Conservation (phyloP, 148 eudicot species). For the Rhododendron henanense region DNA sequence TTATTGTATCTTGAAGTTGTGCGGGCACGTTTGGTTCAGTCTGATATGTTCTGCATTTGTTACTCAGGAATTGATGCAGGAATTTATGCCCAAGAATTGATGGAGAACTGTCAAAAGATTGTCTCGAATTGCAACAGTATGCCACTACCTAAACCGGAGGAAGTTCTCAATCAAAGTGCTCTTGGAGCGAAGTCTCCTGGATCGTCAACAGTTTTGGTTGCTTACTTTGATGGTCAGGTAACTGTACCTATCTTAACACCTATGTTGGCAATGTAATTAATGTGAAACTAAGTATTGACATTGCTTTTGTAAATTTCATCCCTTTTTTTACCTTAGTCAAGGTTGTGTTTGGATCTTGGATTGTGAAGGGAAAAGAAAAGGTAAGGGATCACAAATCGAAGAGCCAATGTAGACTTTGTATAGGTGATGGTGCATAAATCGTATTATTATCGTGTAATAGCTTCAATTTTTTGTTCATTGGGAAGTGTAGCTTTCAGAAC, state of each 20-base stretch:
- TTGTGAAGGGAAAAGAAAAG: background rate
- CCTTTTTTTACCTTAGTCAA: background rate
- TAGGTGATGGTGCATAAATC: no score
- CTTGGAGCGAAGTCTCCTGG: conserved; percentile 54
- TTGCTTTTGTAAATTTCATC: background rate
- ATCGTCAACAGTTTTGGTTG: conserved; percentile 68
- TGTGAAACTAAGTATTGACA: background rate
- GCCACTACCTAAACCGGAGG: conserved; percentile 32
- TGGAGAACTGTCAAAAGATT: conserved; percentile 49
- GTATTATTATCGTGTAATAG: no score
- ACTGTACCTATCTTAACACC: background rate
- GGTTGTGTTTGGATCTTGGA: background rate
- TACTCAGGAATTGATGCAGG: conserved; percentile 55
- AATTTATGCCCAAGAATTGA: conserved; percentile 59
- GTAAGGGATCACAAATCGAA: background rate
- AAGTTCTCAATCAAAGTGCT: conserved; percentile 51
- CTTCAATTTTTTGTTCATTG: background rate
- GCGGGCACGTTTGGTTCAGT: background rate
- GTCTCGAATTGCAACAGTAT: conserved; percentile 27
- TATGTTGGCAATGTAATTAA: background rate
- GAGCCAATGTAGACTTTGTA: background rate
- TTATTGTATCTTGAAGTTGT: background rate
- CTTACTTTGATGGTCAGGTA: conserved; percentile 71
- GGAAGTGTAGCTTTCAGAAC: background rate
- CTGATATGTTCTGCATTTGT: conserved; percentile 4